Evolutionary conservation across 2,329 filamentous ascomycete genomes (phyloP).

Genomic region (Tolypocladium album): DNA sequence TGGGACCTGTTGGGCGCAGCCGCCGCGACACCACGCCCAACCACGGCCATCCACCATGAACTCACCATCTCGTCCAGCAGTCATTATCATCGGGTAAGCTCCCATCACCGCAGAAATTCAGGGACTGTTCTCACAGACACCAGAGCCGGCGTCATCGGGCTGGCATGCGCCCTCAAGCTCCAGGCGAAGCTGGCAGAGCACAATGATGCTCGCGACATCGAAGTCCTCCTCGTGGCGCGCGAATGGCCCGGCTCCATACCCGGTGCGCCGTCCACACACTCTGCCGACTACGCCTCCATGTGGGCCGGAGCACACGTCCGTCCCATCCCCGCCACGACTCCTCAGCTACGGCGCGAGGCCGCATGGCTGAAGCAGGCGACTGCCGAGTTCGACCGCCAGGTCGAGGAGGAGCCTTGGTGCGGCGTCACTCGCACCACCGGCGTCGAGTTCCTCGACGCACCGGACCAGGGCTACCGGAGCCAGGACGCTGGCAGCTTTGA

Average conservation of each 20-base stretch:
- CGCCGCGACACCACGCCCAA: background rate
- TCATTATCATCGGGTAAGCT: slow-evolving; percentile 5
- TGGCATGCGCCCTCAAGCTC: slow-evolving; percentile 35
- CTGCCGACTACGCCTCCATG: slow-evolving; percentile 40
- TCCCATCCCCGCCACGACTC: slow-evolving; percentile 29
- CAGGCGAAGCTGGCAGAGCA: slow-evolving; percentile 15
- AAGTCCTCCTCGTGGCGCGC: slow-evolving; percentile 16
- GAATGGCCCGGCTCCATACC: slow-evolving; percentile 25
- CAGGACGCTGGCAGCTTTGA: slow-evolving; percentile 15
- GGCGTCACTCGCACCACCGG: slow-evolving; percentile 39
- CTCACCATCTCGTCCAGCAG: background rate
- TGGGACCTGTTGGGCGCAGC: background rate
- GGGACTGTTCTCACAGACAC: background rate
- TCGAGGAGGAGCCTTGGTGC: slow-evolving; percentile 15
- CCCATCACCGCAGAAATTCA: background rate
- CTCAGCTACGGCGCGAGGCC: slow-evolving; percentile 20
- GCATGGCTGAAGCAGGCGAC: slow-evolving; percentile 18
- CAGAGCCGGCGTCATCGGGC: slow-evolving; percentile 43
- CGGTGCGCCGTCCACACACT: slow-evolving; percentile 16
- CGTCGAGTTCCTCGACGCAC: slow-evolving; percentile 40
- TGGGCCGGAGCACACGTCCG: slow-evolving; percentile 48
- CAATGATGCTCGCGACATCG: background rate
- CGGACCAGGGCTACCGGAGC: slow-evolving; percentile 24
- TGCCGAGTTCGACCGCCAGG: slow-evolving; percentile 12
- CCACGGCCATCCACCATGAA: background rate